Evolutionary conservation across 108 stramenopile species (phyloP), one percentile per base, ranked within the genome.

Genomic region (Hondaea fermentalgiana): DNA sequence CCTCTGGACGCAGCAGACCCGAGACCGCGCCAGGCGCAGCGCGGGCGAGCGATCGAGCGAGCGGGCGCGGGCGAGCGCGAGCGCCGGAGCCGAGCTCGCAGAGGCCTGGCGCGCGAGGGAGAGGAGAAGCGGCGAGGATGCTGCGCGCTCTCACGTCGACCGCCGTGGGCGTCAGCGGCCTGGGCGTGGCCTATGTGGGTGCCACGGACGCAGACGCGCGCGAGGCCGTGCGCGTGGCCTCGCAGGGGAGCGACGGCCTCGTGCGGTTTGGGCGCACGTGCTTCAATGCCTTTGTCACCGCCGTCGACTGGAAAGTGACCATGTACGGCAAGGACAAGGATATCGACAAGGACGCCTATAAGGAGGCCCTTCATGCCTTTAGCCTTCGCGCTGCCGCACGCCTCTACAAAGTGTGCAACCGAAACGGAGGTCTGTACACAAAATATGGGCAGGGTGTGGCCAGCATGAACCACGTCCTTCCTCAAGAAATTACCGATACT

Each of bases 401-500:
- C 5, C 72, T 90, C 44, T 72, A 88, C 17, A 3, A 23, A 44
- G 88, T 90, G 71, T 88, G 90, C 90, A 29, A 88, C 10, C 0
- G 60, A 5, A 60, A 88, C 19, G 90, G 90, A n/a, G 90, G 90
- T 14, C 43, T 90, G 44, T 90, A 58, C 57, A 29, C 29, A 5
- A 90, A 90, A 43, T 44, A n/a, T 16, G 90, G 60, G 44, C 90
- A 90, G 57, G 72, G 88, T 35, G 44, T 88, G 19, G 19, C 71
- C 72, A 90, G 45, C 88, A 23, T 88, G 88, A 55, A 49, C 58
- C 51, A 88, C 29, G 71, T 88, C 19, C 44, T 90, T 12, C 90
- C 90, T 3, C 49, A 90, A n/a, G 60, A 90, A 42, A 76, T 88
- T 58, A 89, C 88, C n/a, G 45, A 60, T 17, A 88, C 88, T 6